Conservation (phyloP, 768 basidiomycete species). For the Tulasnella sp. region DNA sequence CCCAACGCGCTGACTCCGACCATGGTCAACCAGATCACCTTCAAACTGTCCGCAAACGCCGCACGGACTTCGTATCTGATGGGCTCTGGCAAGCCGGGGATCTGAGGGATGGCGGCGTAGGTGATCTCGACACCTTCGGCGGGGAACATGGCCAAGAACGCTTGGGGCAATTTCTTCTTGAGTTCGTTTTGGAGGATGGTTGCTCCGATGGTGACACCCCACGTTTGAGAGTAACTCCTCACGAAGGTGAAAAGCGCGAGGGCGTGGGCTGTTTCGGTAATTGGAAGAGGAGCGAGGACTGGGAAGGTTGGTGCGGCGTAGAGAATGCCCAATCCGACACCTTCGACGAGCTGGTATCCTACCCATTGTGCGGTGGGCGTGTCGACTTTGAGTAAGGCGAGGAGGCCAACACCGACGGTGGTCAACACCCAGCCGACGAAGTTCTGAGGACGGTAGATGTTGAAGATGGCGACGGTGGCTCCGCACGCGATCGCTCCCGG, state of each 20-base stretch:
- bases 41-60: conserved; percentile 32
- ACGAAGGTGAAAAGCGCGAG: conserved; percentile 37
- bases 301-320: conserved; percentile 11
- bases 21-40: conserved; percentile 36
- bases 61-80: conserved; percentile 26
- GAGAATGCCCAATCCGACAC: conserved; percentile 23
- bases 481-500: conserved; percentile 27
- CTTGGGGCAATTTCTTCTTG: conserved; percentile 42
- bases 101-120: conserved; percentile 32
- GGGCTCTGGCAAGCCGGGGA: conserved; percentile 27
- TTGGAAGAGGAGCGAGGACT: conserved; percentile 35
- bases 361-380: conserved; percentile 23
- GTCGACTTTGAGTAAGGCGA: conserved; percentile 33
- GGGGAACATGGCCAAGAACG: conserved; percentile 36
- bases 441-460: conserved; percentile 43
- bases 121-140: conserved; percentile 38
- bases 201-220: conserved; percentile 45
- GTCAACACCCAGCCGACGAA: conserved; percentile 41
- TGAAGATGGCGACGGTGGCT: conserved; percentile 17
- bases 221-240: conserved; percentile 41
- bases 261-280: conserved; percentile 30
- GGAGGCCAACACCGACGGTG: conserved; percentile 40
- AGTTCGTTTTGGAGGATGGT: conserved; percentile 54
- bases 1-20: conserved; percentile 43
- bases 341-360: conserved; percentile 29